phyloP scores from a whole-genome alignment of 805 yeast genomes.

The Hyphopichia homilentoma region DNA sequence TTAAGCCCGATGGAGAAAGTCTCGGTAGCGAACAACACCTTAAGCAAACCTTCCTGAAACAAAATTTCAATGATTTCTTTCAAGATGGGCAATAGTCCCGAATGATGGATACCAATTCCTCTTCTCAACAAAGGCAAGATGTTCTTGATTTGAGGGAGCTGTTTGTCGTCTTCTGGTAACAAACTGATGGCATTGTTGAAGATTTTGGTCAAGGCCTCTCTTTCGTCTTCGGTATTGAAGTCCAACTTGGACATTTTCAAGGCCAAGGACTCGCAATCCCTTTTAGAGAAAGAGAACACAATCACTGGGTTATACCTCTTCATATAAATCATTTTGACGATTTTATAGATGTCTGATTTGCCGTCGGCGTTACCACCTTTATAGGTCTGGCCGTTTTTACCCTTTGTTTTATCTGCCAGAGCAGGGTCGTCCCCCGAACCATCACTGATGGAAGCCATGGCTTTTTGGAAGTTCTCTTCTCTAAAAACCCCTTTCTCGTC shows the following conservation, averaged over 20 bases:
- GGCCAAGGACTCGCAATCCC: slow-evolving; percentile 95
- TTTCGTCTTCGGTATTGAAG: slow-evolving; percentile 90
- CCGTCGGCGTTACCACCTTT: slow-evolving; percentile 83
- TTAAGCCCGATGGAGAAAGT: slow-evolving; percentile 97
- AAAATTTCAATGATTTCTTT: slow-evolving; percentile 94
- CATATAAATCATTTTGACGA: slow-evolving; percentile 96
- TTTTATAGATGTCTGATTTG: slow-evolving; percentile 86
- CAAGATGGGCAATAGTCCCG: slow-evolving; percentile 89
- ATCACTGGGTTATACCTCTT: slow-evolving; percentile 96
- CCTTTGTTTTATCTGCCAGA: slow-evolving; percentile 52
- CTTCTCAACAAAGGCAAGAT: slow-evolving; percentile 84
- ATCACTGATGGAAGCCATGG: slow-evolving; percentile 90
- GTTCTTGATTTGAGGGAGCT: slow-evolving; percentile 90
- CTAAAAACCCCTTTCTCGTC: slow-evolving; percentile 95
- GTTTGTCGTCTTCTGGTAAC: slow-evolving; percentile 86
- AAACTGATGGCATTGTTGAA: slow-evolving; percentile 86
- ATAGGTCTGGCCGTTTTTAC: slow-evolving; percentile 74
- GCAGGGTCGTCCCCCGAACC: slow-evolving; percentile 81
- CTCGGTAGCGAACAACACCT: slow-evolving; percentile 95
- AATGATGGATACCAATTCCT: slow-evolving; percentile 98
- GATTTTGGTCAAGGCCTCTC: slow-evolving; percentile 84
- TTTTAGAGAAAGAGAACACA: slow-evolving; percentile 95
- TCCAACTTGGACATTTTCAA: slow-evolving; percentile 93
- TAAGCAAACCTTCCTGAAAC: slow-evolving; percentile 93
- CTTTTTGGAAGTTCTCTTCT: slow-evolving; percentile 97